Evolutionary conservation across 257 asterid species (phyloP).

Genomic region (Echites panduratus): DNA sequence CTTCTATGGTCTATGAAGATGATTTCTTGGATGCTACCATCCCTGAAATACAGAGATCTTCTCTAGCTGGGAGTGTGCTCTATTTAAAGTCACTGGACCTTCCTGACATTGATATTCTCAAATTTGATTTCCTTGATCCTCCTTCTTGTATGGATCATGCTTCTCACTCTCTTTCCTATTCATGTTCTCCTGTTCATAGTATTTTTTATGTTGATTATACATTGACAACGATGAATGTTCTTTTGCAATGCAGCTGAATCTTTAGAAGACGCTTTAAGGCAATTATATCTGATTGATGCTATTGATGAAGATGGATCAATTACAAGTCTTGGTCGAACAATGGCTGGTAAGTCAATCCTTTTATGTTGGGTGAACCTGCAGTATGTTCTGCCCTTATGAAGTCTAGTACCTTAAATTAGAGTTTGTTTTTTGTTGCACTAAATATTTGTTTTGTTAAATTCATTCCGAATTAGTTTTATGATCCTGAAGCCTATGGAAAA

Average conservation of each 20-base stretch:
- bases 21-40: slow-evolving; percentile 83
- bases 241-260: slow-evolving; percentile 61
- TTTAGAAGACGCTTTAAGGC: slow-evolving; percentile 90
- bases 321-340: slow-evolving; percentile 72
- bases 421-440: not conserved
- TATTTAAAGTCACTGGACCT: slow-evolving; percentile 88
- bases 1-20: slow-evolving; percentile 60
- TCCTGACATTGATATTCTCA: slow-evolving; percentile 84
- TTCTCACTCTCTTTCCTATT: slow-evolving; percentile 13
- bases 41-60: slow-evolving; percentile 97
- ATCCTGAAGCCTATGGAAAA: not conserved
- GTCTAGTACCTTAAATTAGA: not conserved
- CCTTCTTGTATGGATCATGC: slow-evolving; percentile 65
- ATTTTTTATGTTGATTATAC: not conserved
- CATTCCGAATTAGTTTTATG: not conserved
- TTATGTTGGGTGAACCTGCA: not conserved
- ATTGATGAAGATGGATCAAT: slow-evolving; percentile 78
- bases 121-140: slow-evolving; percentile 87
- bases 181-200: not conserved
- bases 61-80: slow-evolving; percentile 91
- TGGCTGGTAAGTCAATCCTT: slow-evolving; percentile 57
- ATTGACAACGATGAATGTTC: not conserved
- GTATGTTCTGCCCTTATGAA: not conserved
- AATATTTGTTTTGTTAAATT: not conserved
- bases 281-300: slow-evolving; percentile 82